Conservation (phyloP, 225 moss, liverwort and hornwort genomes). For the Bryoerythrophyllum caledonicum region DNA sequence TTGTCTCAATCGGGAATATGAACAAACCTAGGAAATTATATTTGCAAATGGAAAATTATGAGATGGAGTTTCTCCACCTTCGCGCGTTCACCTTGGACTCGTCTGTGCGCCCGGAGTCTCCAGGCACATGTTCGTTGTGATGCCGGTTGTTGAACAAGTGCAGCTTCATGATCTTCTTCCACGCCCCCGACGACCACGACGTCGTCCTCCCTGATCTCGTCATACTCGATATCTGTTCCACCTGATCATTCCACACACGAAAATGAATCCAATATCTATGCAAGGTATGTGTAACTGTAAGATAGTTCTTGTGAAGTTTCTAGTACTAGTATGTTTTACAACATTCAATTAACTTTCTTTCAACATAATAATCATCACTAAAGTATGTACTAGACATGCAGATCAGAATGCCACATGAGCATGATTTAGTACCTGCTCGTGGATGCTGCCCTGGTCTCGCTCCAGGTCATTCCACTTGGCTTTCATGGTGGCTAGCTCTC, state of each 20-base stretch:
- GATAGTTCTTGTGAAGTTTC: no score
- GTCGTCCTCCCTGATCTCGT: constrained; percentile 38
- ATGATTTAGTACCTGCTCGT: constrained; percentile 37
- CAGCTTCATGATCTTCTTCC: constrained; percentile 60
- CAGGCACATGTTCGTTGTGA: constrained; percentile 9
- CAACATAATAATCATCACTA: neutral
- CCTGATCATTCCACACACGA: constrained; percentile 29
- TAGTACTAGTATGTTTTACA: no score
- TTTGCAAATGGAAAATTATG: constrained; percentile 24
- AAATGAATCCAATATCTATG: no score
- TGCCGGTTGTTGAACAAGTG: constrained; percentile 22
- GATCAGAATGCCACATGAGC: no score
- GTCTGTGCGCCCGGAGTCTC: constrained; percentile 15
- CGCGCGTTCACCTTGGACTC: constrained; percentile 21
- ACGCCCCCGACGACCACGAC: constrained; percentile 56
- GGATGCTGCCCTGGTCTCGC: constrained; percentile 66
- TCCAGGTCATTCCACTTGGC: constrained; percentile 67
- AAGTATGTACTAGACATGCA: no score
- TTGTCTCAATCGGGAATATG: constrained; percentile 22
- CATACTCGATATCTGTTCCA: constrained; percentile 56
- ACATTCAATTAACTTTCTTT: no score
- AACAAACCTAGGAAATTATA: constrained; percentile 32
- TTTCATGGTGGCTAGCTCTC: constrained; percentile 75
- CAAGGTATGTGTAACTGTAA: no score
- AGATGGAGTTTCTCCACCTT: constrained; percentile 55